These are phyloP conservation scores for Aspergillus jensenii DNA, from an alignment of 2,329 filamentous ascomycete species.

Conservation along the genomic window DNA sequence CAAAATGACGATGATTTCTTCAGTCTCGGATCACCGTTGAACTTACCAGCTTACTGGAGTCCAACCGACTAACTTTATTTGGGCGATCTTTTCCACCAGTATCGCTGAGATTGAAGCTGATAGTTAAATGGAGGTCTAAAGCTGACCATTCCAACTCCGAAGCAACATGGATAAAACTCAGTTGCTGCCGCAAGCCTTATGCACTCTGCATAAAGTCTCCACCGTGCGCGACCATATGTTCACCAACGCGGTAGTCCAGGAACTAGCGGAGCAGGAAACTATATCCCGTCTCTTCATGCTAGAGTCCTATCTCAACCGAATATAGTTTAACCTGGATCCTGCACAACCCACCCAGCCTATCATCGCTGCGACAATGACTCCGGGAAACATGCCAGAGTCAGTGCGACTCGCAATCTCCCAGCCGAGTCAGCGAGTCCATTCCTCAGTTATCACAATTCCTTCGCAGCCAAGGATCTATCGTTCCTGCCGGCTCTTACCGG, in stretches of 20 bases:
- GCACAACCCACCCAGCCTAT: neutral
- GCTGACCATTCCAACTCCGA: neutral
- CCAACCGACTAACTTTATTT: slow-evolving; percentile 1
- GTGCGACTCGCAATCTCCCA: neutral
- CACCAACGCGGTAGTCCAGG: neutral
- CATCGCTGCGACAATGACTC: neutral
- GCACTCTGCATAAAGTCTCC: too few species aligned
- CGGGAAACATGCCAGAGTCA: neutral
- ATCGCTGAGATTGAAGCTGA: neutral
- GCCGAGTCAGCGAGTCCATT: too few species aligned
- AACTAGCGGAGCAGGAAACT: neutral
- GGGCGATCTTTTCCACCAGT: too few species aligned
- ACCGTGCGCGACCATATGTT: neutral
- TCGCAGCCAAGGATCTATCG: too few species aligned
- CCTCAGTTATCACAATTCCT: too few species aligned
- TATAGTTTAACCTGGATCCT: neutral
- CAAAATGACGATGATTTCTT: neutral
- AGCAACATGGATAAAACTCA: too few species aligned
- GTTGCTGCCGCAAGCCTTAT: too few species aligned
- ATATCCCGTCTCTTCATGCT: neutral
- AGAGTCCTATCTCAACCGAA: neutral
- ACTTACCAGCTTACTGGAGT: neutral
- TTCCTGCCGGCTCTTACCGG: too few species aligned
- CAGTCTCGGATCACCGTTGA: neutral
- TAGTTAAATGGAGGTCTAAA: neutral